These are phyloP conservation scores for Adansonia rubrostipa DNA, from an alignment of 441 rosid genomes.

Conservation along the genomic window DNA sequence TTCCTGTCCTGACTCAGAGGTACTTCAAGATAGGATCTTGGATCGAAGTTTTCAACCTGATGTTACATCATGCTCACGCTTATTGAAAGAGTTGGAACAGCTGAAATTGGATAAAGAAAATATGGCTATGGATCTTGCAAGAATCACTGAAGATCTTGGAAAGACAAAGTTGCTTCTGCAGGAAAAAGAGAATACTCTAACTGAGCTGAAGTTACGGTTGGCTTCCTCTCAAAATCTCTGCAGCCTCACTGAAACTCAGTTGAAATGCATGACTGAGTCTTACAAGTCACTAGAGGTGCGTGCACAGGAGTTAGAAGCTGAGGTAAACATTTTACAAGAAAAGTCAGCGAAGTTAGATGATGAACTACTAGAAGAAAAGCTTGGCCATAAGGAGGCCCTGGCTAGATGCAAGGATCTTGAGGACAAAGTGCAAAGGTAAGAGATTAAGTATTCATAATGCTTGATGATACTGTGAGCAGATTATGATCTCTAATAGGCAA, in stretches of 20 bases:
- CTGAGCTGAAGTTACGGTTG: slow-evolving; percentile 42
- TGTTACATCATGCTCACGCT: slow-evolving; percentile 32
- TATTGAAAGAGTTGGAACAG: slow-evolving; percentile 44
- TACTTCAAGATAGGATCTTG: slow-evolving; percentile 33
- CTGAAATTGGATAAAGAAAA: slow-evolving; percentile 47
- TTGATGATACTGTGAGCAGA: slow-evolving; percentile 8
- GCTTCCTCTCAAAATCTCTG: slow-evolving; percentile 41
- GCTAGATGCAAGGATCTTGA: slow-evolving; percentile 51
- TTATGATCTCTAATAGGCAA: not conserved
- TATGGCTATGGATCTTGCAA: slow-evolving; percentile 37
- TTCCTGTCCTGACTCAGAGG: slow-evolving; percentile 35
- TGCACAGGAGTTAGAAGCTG: slow-evolving; percentile 44
- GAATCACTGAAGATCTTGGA: slow-evolving; percentile 42
- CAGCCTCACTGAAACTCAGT: slow-evolving; percentile 58
- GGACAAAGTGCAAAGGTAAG: slow-evolving; percentile 52
- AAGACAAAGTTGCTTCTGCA: slow-evolving; percentile 35
- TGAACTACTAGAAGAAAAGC: slow-evolving; percentile 45
- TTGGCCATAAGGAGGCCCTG: slow-evolving; percentile 44
- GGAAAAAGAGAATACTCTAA: slow-evolving; percentile 47
- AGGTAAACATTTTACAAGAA: slow-evolving; percentile 44
- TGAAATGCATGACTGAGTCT: slow-evolving; percentile 63
- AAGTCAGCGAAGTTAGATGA: slow-evolving; percentile 41
- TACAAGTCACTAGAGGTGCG: slow-evolving; percentile 51
- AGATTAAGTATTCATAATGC: slow-evolving; percentile 3
- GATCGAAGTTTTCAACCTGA: slow-evolving; percentile 29